Percentiles rank a stretch among this genome's conserved stretches.
Evolutionary conservation across 164 flowering plant genomes (phyloP).

Genomic region (Vitis cinerea): DNA sequence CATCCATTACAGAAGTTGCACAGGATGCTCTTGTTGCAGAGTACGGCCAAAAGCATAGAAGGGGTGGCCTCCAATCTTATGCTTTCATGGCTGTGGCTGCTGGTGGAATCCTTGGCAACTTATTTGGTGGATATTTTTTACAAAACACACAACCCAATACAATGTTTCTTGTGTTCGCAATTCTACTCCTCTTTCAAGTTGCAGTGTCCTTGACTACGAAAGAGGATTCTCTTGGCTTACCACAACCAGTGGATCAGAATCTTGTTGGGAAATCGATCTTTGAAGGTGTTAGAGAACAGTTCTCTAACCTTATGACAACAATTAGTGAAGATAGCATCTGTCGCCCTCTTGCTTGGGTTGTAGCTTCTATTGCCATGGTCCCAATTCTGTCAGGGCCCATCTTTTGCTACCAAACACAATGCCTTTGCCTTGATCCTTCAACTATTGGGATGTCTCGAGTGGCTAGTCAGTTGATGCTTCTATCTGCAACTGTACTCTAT

Average conservation of each 20-base stretch:
- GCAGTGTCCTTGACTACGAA: constrained; percentile 41
- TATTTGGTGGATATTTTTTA: constrained; percentile 65
- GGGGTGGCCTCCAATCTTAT: constrained; percentile 73
- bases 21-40: constrained; percentile 88
- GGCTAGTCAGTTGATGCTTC: constrained; percentile 66
- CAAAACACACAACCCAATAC: constrained; percentile 42
- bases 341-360: constrained; percentile 71
- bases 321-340: constrained; percentile 45
- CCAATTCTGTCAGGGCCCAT: constrained; percentile 78
- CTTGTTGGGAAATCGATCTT: constrained; percentile 27
- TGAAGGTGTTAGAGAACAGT: constrained; percentile 42
- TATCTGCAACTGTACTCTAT: constrained; percentile 55
- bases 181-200: constrained; percentile 58
- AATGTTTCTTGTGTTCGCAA: constrained; percentile 57
- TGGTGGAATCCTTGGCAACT: constrained; percentile 81
- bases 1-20: constrained; percentile 86
- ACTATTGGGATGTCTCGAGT: constrained; percentile 81
- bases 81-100: constrained; percentile 77
- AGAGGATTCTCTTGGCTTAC: constrained; percentile 61
- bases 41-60: constrained; percentile 53
- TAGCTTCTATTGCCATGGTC: constrained; percentile 64
- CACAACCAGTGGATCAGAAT: constrained; percentile 22
- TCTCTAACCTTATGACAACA: constrained; percentile 45
- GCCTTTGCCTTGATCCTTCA: constrained; percentile 65
- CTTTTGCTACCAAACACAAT: constrained; percentile 87